These are phyloP conservation scores for Penicillium goetzii DNA, from an alignment of 495 filamentous ascomycete species.

Conservation along the genomic window DNA sequence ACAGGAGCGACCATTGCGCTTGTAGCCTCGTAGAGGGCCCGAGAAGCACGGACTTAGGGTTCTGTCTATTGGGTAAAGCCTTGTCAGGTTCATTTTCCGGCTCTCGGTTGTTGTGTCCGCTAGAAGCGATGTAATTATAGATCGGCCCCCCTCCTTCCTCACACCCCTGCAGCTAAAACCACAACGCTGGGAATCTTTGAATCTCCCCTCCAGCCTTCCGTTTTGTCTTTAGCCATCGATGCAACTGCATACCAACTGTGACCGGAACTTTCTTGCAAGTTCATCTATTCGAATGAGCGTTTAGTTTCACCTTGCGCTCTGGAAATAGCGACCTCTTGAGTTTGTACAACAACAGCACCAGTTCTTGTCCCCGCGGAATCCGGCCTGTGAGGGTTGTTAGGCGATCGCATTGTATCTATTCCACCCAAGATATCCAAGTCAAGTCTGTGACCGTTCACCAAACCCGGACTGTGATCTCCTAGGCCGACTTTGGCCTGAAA, in stretches of 20 bases:
- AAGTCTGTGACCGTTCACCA: background rate
- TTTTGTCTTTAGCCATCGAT: constrained; percentile 11
- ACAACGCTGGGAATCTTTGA: constrained; percentile 38
- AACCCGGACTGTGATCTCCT: background rate
- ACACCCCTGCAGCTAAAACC: constrained; percentile 47
- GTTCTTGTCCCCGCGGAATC: background rate
- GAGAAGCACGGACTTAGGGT: constrained; percentile 25
- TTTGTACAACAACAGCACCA: background rate
- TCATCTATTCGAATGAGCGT: background rate
- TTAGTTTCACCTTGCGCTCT: background rate
- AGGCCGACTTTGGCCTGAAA: constrained; percentile 7
- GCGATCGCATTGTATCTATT: background rate
- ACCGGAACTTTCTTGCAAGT: background rate
- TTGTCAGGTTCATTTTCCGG: constrained; percentile 13
- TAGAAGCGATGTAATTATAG: constrained; percentile 40
- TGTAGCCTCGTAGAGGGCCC: background rate
- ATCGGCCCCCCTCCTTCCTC: constrained; percentile 26
- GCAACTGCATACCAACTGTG: background rate
- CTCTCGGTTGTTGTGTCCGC: constrained; percentile 17
- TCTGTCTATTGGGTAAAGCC: constrained; percentile 21
- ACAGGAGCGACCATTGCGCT: constrained; percentile 2
- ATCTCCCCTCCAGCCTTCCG: constrained; percentile 17
- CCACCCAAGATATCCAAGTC: background rate
- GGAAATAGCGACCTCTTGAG: background rate
- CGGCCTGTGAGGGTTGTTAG: background rate